phyloP scores from a whole-genome alignment of 306 rosid genomes.

The Dalbergia cochinchinensis region DNA sequence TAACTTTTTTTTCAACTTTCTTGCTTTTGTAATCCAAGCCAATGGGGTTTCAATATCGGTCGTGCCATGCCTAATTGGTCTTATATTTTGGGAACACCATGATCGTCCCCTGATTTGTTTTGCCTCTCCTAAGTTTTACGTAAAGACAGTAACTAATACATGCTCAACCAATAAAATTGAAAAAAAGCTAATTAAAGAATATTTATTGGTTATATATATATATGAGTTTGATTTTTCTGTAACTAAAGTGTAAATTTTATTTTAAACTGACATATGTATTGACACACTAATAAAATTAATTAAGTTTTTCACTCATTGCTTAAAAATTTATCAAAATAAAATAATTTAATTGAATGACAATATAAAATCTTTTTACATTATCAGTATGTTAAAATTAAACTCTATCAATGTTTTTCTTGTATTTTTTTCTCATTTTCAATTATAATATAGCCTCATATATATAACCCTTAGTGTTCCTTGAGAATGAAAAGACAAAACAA shows the following conservation, averaged over 20 bases:
- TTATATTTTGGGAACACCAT: constrained; percentile 64
- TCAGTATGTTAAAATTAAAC: no score
- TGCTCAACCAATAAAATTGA: background rate
- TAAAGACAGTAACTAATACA: constrained; percentile 23
- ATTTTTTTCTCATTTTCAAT: no score
- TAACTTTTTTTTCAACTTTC: constrained; percentile 36
- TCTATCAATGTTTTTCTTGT: no score
- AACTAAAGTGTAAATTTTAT: no score
- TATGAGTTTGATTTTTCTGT: background rate
- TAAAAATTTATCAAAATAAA: no score
- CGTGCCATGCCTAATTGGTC: constrained; percentile 54
- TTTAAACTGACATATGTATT: no score
- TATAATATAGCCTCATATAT: background rate
- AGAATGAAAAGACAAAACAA: background rate
- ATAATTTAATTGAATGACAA: no score
- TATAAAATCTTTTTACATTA: no score
- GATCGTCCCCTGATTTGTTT: constrained; percentile 61
- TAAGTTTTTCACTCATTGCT: no score
- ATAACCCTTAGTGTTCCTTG: background rate
- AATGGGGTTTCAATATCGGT: constrained; percentile 59
- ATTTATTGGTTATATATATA: background rate
- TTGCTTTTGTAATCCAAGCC: constrained; percentile 54
- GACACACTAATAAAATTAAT: no score
- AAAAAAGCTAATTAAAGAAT: background rate
- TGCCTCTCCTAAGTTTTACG: constrained; percentile 39